Evolutionary conservation across 177 flowering plant species (phyloP), one percentile per base, ranked within the genome.

Genomic region (Vitis hybrid): DNA sequence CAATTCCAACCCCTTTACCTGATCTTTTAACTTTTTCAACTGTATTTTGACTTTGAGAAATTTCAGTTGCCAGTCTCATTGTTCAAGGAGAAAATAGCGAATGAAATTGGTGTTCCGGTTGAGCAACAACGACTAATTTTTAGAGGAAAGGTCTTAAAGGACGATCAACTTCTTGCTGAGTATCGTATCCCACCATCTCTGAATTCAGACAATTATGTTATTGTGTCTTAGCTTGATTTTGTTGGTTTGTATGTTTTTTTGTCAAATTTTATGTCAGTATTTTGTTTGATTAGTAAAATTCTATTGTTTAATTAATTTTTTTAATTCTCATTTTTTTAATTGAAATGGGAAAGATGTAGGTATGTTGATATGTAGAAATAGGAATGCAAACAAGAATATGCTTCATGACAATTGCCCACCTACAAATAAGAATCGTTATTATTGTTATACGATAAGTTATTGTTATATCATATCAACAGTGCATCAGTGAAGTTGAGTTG

Each of bases 121-220:
- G 90, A 75, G 75, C 97, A 88, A 81, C 99, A 96, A 75, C 86
- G 99, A 12, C 83, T 96, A 55, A 96, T 96, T 76, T 96, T 93
- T 68, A 83, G 98, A 81, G 99, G 99, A 71, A 96, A 84, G 83
- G 98, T 93, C 49, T 76, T 96, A 65, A 96, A 93, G 86, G 98
- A 93, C 80, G 88, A 92, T 59, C 92, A 90, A 59, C 83, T 66
- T 39, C 92, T 96, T 49, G 90, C 97, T 56, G 95, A 87, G 66
- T 93, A 96, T 55, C 88, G 99, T 96, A 96, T 96, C 99, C 97
- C 82, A 3, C 60, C 52, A 68, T 52, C 45, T 60, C 13, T 3
- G 57, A 45, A 13, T 12, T 58, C 21, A 0, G 15, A 3, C 3
- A 56, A 16, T 62, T 26, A 33, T n/a, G 22, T 6, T 10, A 14